A percentile compares a stretch with the other conserved stretches of the same genome.
Conservation (phyloP, 2,329 filamentous ascomycete genomes). For the Pseudogymnoascus sp. region DNA sequence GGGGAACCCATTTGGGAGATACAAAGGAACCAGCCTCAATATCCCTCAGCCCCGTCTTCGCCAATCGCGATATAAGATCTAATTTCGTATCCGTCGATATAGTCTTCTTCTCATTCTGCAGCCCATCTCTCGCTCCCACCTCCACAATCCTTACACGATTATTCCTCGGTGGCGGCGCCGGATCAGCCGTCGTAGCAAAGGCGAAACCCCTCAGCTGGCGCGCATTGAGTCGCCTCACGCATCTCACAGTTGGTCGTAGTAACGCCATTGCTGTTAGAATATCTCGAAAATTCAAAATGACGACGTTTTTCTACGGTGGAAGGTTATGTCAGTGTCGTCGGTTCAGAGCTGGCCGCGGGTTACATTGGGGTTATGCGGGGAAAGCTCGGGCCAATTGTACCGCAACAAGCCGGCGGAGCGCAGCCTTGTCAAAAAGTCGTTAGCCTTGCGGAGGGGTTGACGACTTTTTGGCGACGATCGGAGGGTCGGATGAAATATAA, state of each 20-base stretch:
- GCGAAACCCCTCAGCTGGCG: not conserved
- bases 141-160: conserved; percentile 58
- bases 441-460: conserved; percentile 3
- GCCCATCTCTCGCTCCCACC: conserved; percentile 76
- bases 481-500: not conserved
- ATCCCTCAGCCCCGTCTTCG: conserved; percentile 56
- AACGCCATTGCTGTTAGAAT: not conserved
- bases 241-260: conserved; percentile 7
- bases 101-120: conserved; percentile 71
- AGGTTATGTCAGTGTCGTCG: not conserved
- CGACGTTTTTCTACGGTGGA: not conserved
- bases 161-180: conserved; percentile 4
- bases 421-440: conserved; percentile 9
- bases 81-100: conserved; percentile 68
- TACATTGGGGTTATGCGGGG: conserved; percentile 8
- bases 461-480: not conserved
- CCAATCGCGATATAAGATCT: conserved; percentile 62
- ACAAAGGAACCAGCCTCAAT: conserved; percentile 82
- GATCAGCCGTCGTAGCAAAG: not conserved
- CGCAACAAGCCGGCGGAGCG: not conserved
- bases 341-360: not conserved
- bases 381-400: conserved; percentile 6
- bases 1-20: conserved; percentile 75
- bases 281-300: not conserved
- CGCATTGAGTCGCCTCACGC: conserved; percentile 8